Evolutionary conservation across 192 early-diverging fungal genomes (phyloP), one percentile per base, ranked within the genome.

Genomic region (Coemansia javaensis): DNA sequence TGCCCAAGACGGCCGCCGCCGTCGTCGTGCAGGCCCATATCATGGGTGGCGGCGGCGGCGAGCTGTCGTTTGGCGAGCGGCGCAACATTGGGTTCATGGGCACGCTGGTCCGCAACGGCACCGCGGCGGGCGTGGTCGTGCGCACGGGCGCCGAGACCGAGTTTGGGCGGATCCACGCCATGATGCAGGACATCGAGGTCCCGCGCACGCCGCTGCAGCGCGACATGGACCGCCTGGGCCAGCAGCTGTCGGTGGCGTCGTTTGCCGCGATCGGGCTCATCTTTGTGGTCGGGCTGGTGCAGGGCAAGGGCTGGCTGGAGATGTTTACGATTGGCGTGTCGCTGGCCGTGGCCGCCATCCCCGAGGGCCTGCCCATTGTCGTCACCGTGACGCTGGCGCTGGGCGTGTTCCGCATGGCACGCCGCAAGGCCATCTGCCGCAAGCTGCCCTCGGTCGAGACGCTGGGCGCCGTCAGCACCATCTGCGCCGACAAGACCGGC

Each of bases 331-430:
- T 97, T 44, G 90, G 90, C 53, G 90, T 81, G 54, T 56, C 50
- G 59, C 79, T 98, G 45, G 93, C 93, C 1, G 95, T 98, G 0
- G 95, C 95, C 15, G 92, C 93, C n/a, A 97, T 98, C 52, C 95
- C 95, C 20, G 93, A 97, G 67, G 95, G 95, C 23, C 75, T 98
- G 20, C 95, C 95, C 1, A 91, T 98, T 60, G 93, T 95, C 5
- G 95, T 98, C 5, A 93, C 92, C 0, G 93, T 98, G 11, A 98
- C 95, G 9, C 75, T 98, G 36, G 93, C 94, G 11, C 54, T 76
- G 56, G 93, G 93, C 22, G 93, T 96, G 21, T 78, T 97, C 42
- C 75, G 89, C 16, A 92, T 98, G 91, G 90, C 93, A 1, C 85
- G 84, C 36, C 80, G 89, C 45, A 82, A 90, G 56, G 91, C 90